Base-by-base conservation (phyloP, 352 stramenopile genomes). In the Pythium periplocum region DNA sequence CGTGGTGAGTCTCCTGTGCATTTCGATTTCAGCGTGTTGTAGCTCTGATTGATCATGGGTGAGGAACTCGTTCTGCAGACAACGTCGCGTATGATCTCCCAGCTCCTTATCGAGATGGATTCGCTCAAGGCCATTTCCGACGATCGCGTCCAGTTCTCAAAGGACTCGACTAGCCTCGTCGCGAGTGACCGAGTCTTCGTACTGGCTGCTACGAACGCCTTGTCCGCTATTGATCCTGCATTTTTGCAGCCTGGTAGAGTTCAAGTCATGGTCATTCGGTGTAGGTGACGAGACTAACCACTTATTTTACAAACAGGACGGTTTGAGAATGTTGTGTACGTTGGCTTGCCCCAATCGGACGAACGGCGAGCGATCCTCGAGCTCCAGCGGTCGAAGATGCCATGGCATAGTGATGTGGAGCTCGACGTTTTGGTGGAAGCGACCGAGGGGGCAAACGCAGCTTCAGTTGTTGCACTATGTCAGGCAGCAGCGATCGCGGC, bases 41-140 rank as follows among this genome's bases (percentile, higher is more conserved):
- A n/a, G 37, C 11, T 41, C 36, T 32, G 10, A 10, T 45, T 46
- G 33, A 48, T 56, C 40, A 41, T 53, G 9, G 6, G 48, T 33
- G 48, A n/a, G 48, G 30, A 53, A 53, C 11, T 41, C 33, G 12
- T 11, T 49, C 7, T 11, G 6, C 57, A 90, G 67, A 90, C 82
- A 41, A 92, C 77, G 4, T 87, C 80, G 4, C 55, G 81, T 6
- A 92, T 95, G 82, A 92, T 90, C 60, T 95, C 84, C 26, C 84
- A 93, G 55, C 51, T 95, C 12, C 60, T 95, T 3, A 74, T 93
- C 47, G 84, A 95, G 64, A 77, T 95, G 42, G 83, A 95, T 68
- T 59, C 69, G 4, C 48, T 93, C 12, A 84, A 83, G 31, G 73
- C 72, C 2, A 55, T 87, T 6, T 64, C 71, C 1, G 70, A 85